These are phyloP conservation scores for Emericellopsis atlantica DNA, from an alignment of 2,329 filamentous ascomycete genomes.

Conservation along the genomic window DNA sequence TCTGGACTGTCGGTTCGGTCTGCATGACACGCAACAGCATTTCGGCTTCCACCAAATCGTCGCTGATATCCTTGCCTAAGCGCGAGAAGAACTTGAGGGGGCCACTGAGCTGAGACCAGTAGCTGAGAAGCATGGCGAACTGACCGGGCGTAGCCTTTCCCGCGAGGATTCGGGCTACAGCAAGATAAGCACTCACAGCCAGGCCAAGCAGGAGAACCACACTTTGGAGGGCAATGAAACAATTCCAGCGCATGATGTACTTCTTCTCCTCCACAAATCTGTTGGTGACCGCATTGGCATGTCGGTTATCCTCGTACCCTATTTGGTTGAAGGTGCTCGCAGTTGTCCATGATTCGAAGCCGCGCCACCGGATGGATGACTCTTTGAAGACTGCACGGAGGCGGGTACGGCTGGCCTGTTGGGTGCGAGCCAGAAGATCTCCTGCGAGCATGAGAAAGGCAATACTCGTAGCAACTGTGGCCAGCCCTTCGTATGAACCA, in stretches of 20 bases:
- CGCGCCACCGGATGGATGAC: slow-evolving; percentile 40
- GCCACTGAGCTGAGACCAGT: slow-evolving; percentile 60
- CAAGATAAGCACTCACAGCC: slow-evolving; percentile 47
- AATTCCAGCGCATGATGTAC: slow-evolving; percentile 28
- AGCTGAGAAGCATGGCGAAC: slow-evolving; percentile 60
- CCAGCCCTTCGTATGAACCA: slow-evolving; percentile 49
- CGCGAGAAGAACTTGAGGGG: slow-evolving; percentile 58
- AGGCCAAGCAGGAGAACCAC: slow-evolving; percentile 58
- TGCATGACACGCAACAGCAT: slow-evolving; percentile 45
- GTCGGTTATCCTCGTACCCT: slow-evolving; percentile 40
- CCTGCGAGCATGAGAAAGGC: slow-evolving; percentile 42
- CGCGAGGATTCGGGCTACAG: slow-evolving; percentile 54
- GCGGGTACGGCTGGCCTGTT: slow-evolving; percentile 33
- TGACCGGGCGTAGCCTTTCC: slow-evolving; percentile 48
- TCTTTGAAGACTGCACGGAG: slow-evolving; percentile 42
- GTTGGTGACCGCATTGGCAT: slow-evolving; percentile 33
- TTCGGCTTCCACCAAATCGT: slow-evolving; percentile 45
- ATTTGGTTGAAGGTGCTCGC: slow-evolving; percentile 48
- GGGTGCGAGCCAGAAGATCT: slow-evolving; percentile 36
- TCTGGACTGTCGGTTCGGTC: slow-evolving; percentile 41
- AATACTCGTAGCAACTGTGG: slow-evolving; percentile 44
- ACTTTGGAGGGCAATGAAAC: slow-evolving; percentile 43
- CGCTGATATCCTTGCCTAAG: slow-evolving; percentile 41
- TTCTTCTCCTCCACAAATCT: slow-evolving; percentile 24
- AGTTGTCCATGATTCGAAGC: slow-evolving; percentile 46